Evolutionary conservation across 257 asterid genomes (phyloP).

Genomic region (Primulina tabacum): DNA sequence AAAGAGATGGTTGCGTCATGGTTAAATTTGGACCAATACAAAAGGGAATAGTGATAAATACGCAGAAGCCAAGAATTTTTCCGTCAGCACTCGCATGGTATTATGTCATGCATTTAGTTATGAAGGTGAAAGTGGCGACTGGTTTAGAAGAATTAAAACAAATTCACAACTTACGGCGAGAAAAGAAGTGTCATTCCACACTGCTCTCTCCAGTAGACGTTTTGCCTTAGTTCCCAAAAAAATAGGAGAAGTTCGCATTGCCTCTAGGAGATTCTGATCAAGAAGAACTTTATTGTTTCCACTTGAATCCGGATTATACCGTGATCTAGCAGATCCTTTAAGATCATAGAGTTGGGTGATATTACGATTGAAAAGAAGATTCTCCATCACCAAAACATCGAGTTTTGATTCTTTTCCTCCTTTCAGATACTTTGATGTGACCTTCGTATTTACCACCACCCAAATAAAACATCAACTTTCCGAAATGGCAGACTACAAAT

Average conservation of each 20-base stretch:
- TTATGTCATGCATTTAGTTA: not conserved
- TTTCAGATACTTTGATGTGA: conserved; percentile 58
- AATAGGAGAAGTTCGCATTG: conserved; percentile 87
- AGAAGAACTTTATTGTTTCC: conserved; percentile 82
- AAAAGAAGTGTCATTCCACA: conserved; percentile 84
- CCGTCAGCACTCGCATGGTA: not conserved
- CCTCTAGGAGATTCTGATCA: conserved; percentile 73
- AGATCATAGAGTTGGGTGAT: conserved; percentile 71
- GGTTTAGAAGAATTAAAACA: conserved; percentile 7
- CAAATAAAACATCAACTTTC: conserved; percentile 21
- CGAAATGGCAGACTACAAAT: conserved; percentile 8
- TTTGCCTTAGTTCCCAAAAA: conserved; percentile 78
- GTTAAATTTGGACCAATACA: not conserved
- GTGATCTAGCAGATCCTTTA: conserved; percentile 76
- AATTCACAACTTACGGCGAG: conserved; percentile 65
- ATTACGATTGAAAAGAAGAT: conserved; percentile 66
- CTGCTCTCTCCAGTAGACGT: conserved; percentile 70
- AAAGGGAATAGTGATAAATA: not conserved
- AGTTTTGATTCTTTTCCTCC: conserved; percentile 71
- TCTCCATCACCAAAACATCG: conserved; percentile 90
- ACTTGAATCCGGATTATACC: conserved; percentile 77
- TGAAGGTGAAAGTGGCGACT: conserved; percentile 9
- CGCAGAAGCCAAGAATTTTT: not conserved
- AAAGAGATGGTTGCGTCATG: not conserved
- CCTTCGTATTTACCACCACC: conserved; percentile 40